phyloP scores from a whole-genome alignment of 2,329 filamentous ascomycete genomes.

The Aureobasidium uvarum region DNA sequence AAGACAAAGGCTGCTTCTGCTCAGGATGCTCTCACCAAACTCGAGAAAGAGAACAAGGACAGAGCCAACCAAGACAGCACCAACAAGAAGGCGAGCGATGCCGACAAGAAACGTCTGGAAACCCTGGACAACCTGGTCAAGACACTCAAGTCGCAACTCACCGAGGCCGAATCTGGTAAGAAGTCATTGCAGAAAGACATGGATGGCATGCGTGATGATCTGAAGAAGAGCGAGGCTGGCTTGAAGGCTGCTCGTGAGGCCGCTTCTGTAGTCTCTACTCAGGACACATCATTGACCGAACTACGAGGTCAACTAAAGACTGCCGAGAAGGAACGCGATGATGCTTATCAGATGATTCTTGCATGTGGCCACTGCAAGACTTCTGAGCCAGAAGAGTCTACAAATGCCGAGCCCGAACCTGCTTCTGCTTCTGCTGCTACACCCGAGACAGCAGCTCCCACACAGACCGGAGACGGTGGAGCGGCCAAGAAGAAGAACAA shows the following conservation, averaged over 20 bases:
- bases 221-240: constrained; percentile 28
- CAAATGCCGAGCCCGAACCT: not conserved
- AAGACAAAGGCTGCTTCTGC: constrained; percentile 26
- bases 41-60: constrained; percentile 49
- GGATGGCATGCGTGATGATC: constrained; percentile 41
- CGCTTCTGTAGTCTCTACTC: constrained; percentile 31
- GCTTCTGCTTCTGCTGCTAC: not conserved
- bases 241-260: not conserved
- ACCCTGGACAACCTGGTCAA: constrained; percentile 57
- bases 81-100: constrained; percentile 32
- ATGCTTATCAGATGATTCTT: constrained; percentile 39
- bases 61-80: constrained; percentile 27
- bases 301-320: constrained; percentile 36
- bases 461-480: constrained; percentile 31
- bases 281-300: not conserved
- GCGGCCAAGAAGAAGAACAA: constrained; percentile 74
- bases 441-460: not conserved
- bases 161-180: constrained; percentile 53
- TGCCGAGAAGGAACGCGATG: constrained; percentile 37
- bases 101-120: constrained; percentile 52
- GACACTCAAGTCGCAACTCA: constrained; percentile 54
- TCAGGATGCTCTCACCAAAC: constrained; percentile 39
- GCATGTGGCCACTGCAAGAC: constrained; percentile 37
- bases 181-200: constrained; percentile 47
- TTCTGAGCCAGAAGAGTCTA: constrained; percentile 27